Evolutionary conservation across 768 basidiomycete species (phyloP), one percentile per base, ranked within the genome.

Genomic region (Psilocybe tampanensis): DNA sequence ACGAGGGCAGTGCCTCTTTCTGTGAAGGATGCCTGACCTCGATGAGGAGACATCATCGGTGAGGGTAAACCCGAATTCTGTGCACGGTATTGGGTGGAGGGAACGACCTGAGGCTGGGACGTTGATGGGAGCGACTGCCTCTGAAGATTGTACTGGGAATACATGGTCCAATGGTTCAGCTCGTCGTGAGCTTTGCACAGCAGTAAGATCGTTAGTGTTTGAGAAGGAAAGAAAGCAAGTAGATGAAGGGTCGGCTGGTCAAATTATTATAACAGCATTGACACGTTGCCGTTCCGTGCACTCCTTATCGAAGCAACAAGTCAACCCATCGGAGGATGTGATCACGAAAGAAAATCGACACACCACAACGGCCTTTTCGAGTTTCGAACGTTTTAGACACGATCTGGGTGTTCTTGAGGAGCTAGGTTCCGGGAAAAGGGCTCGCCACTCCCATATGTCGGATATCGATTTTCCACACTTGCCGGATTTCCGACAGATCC

Each of bases 1-100:
- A 83, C 77, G 56, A 71, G 63, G 61, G 69, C 65, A 42, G 68
- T 45, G 26, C 41, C 42, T 2, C 48, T 54, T 17, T 19, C 29
- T 15, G 8, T 47, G 54, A 41, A 42, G 44, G 9, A 19, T 19
- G 21, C 34, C 21, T 24, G 44, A 32, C 11, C 23, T 24, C 12
- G 18, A 32, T 29, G 17, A 21, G 58, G 26, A 9, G 55, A 39
- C 33, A 44, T 22, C 22, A 26, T 15, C 36, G 56, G 34, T 36
- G 51, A 43, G 24, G 23, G 33, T 15, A 49, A 47, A 19, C 50
- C 50, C 11, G 53, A 24, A 5, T 23, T 39, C 13, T 52, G 50
- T 32, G 39, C 33, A 21, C 13, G 26, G 13, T 36, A 17, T 33
- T 33, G 24, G 15, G 59, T 42, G 19, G 48, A 29, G 9, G 52